phyloP scores from a whole-genome alignment of 2,329 filamentous ascomycete species.

The Pseudogymnoascus verrucosus region DNA sequence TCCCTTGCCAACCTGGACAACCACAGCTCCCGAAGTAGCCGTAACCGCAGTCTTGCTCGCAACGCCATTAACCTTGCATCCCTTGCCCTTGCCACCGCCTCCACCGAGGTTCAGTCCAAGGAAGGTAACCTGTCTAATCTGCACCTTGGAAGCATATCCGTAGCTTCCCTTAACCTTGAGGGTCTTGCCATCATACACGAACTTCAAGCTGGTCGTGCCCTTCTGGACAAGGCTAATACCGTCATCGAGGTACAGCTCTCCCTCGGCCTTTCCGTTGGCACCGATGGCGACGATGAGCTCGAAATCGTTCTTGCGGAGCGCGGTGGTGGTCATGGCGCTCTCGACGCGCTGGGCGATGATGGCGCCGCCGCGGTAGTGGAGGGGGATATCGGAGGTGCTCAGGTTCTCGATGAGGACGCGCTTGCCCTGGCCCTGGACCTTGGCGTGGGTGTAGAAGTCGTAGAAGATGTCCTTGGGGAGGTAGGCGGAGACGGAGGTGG shows the following conservation, averaged over 20 bases:
- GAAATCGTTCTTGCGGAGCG: conserved; percentile 58
- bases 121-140: conserved; percentile 43
- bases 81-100: conserved; percentile 11
- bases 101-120: conserved; percentile 30
- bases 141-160: conserved; percentile 36
- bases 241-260: conserved; percentile 70
- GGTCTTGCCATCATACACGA: conserved; percentile 47
- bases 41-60: neutral
- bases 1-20: conserved; percentile 13
- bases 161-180: conserved; percentile 47
- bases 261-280: conserved; percentile 52
- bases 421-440: conserved; percentile 34
- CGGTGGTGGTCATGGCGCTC: conserved; percentile 54
- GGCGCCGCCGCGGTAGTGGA: conserved; percentile 57
- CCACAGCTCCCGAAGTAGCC: conserved; percentile 12
- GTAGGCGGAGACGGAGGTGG: conserved; percentile 39
- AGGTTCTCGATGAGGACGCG: conserved; percentile 34
- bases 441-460: conserved; percentile 42
- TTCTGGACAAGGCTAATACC: conserved; percentile 58
- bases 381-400: conserved; percentile 47
- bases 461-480: conserved; percentile 43
- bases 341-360: conserved; percentile 54
- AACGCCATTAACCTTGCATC: conserved; percentile 7
- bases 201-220: conserved; percentile 48
- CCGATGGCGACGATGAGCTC: conserved; percentile 62